A percentile compares a stretch with the other conserved stretches of the same genome.
Conservation (phyloP, 768 basidiomycete genomes). For the Coprinopsis cinerea region DNA sequence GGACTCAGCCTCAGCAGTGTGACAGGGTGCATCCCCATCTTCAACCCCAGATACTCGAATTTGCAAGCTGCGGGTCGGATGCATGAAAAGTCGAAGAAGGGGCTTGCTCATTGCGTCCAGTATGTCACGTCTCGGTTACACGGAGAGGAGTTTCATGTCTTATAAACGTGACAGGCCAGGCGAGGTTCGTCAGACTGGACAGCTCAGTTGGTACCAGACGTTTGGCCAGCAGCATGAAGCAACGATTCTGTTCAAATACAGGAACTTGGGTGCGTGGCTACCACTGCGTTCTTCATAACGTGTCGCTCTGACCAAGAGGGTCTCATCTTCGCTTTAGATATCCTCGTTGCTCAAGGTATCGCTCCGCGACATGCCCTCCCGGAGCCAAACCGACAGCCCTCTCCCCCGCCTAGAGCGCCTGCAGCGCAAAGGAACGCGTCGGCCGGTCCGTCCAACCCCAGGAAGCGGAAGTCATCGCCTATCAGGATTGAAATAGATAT, state of each 20-base stretch:
- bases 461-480: not conserved
- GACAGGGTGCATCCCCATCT: no score
- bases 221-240: not conserved
- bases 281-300: not conserved
- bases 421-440: not conserved
- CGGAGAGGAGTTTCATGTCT: not conserved
- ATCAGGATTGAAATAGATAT: not conserved
- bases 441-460: not conserved
- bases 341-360: not conserved
- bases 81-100: conserved; percentile 35
- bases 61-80: conserved; percentile 42
- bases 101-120: not conserved
- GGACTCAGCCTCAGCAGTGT: not conserved
- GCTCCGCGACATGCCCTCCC: not conserved
- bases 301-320: not conserved
- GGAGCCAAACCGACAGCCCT: not conserved
- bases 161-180: not conserved
- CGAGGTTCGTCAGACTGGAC: not conserved
- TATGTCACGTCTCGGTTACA: not conserved
- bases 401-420: no score
- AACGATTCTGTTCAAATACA: not conserved
- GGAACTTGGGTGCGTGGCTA: not conserved
- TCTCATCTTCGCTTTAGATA: not conserved
- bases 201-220: not conserved
- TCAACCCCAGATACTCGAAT: conserved; percentile 15